phyloP scores from a whole-genome alignment of 352 stramenopile genomes.

The Pythium rhizo-oryzae region DNA sequence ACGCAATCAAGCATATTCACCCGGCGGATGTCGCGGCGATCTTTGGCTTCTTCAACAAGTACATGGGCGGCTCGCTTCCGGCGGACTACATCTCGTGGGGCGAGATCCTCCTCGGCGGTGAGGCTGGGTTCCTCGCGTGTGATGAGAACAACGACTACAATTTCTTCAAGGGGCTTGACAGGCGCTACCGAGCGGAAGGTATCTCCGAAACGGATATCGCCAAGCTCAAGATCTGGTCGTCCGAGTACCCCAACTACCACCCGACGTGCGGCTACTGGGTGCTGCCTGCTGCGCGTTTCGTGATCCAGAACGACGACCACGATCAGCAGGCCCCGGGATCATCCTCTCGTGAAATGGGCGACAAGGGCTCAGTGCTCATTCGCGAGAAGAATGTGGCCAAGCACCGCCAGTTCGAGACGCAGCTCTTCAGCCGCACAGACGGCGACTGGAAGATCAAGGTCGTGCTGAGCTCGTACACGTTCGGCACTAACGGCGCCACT shows the following conservation, averaged over 20 bases:
- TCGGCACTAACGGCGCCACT: constrained; percentile 38
- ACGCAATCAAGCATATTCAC: constrained; percentile 68
- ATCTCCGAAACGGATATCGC: constrained; percentile 54
- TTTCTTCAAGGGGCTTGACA: constrained; percentile 59
- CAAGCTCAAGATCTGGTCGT: constrained; percentile 84
- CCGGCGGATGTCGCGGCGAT: constrained; percentile 53
- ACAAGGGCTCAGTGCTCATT: constrained; percentile 57
- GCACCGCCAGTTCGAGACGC: constrained; percentile 59
- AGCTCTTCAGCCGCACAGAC: constrained; percentile 57
- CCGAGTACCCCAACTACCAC: constrained; percentile 62
- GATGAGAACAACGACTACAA: constrained; percentile 59
- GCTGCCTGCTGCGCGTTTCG: constrained; percentile 58
- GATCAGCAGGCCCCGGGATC: constrained; percentile 66
- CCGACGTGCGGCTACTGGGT: constrained; percentile 64
- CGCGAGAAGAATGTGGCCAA: constrained; percentile 46
- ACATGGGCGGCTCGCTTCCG: constrained; percentile 64
- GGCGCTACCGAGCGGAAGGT: constrained; percentile 41
- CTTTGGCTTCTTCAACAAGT: constrained; percentile 50
- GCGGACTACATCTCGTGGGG: constrained; percentile 67
- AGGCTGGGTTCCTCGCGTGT: constrained; percentile 50
- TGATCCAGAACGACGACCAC: constrained; percentile 78
- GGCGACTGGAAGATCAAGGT: constrained; percentile 72
- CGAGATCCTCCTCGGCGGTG: constrained; percentile 46
- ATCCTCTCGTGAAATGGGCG: constrained; percentile 54
- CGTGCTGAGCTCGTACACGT: constrained; percentile 71